Evolutionary conservation across 163 green algal species (phyloP).

Genomic region (Scenedesmus sp.): DNA sequence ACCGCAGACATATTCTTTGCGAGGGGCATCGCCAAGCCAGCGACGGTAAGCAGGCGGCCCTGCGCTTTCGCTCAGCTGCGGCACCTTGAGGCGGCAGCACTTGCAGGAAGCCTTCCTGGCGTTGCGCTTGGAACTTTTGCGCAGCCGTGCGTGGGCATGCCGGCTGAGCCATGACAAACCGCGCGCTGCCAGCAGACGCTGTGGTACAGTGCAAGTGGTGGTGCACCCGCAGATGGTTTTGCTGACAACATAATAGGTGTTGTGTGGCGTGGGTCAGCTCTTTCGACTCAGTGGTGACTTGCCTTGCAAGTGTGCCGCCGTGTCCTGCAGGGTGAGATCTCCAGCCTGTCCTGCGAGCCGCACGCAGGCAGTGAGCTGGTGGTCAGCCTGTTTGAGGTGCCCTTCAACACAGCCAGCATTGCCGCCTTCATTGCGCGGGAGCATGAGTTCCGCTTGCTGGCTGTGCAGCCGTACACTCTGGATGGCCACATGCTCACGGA

Average conservation of each 20-base stretch:
- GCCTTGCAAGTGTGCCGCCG: neutral
- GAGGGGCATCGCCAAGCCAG: constrained; percentile 85
- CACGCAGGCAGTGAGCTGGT: constrained; percentile 67
- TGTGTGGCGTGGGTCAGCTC: too few relatives aligned
- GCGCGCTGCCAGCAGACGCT: too few relatives aligned
- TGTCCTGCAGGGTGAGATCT: constrained; percentile 62
- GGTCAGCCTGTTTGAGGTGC: constrained; percentile 89
- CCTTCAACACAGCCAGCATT: constrained; percentile 65
- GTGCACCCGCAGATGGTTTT: too few relatives aligned
- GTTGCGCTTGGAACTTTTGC: too few relatives aligned
- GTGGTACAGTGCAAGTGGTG: too few relatives aligned
- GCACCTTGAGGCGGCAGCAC: too few relatives aligned
- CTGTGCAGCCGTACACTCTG: constrained; percentile 71
- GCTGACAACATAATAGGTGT: too few relatives aligned
- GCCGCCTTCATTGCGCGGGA: constrained; percentile 88
- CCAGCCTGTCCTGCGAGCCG: constrained; percentile 71
- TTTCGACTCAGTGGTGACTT: too few relatives aligned
- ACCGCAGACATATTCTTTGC: constrained; percentile 89
- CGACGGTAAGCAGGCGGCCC: constrained; percentile 73
- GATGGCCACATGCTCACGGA: constrained; percentile 38
- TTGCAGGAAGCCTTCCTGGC: neutral
- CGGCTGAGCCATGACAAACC: neutral
- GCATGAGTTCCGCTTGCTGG: constrained; percentile 93
- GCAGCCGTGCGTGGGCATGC: too few relatives aligned
- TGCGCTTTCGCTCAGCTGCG: neutral